Percentiles rank a stretch among this genome's conserved stretches.
Conservation (phyloP, 805 yeast species). For the Saccharomyces paradoxus region DNA sequence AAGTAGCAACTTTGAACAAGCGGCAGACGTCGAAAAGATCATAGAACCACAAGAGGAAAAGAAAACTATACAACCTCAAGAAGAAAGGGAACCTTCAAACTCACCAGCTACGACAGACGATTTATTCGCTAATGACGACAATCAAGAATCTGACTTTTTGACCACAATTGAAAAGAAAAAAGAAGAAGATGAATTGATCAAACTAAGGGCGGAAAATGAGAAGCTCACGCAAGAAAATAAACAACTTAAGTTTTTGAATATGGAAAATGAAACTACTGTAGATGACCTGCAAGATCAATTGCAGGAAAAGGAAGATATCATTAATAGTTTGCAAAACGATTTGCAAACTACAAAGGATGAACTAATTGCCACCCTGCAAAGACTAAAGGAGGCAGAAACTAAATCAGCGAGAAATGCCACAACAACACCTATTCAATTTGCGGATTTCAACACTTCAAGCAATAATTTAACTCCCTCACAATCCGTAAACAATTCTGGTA, state of each 20-base stretch:
- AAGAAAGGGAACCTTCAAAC: neutral
- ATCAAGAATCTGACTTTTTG: constrained; percentile 23
- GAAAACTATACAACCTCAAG: neutral
- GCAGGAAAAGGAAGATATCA: constrained; percentile 7
- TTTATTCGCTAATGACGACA: constrained; percentile 9
- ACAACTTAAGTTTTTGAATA: constrained; percentile 27
- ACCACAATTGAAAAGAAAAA: constrained; percentile 26
- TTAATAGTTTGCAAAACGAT: constrained; percentile 18
- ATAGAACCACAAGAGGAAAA: neutral
- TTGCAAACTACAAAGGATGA: constrained; percentile 14
- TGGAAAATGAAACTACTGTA: constrained; percentile 29
- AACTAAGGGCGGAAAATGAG: constrained; percentile 35
- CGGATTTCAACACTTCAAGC: constrained; percentile 12
- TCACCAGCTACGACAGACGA: constrained; percentile 1
- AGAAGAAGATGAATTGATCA: constrained; percentile 30
- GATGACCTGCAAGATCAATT: constrained; percentile 33
- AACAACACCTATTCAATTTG: constrained; percentile 12
- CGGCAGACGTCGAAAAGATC: neutral
- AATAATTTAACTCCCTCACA: constrained; percentile 9
- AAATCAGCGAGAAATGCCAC: constrained; percentile 2
- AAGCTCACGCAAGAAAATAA: constrained; percentile 30
- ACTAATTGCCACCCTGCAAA: constrained; percentile 22
- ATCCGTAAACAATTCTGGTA: constrained; percentile 9
- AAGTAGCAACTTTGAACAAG: constrained; percentile 4
- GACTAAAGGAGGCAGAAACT: constrained; percentile 8